Evolutionary conservation across 2,329 filamentous ascomycete genomes (phyloP).

Genomic region (Sporothrix sp.): DNA sequence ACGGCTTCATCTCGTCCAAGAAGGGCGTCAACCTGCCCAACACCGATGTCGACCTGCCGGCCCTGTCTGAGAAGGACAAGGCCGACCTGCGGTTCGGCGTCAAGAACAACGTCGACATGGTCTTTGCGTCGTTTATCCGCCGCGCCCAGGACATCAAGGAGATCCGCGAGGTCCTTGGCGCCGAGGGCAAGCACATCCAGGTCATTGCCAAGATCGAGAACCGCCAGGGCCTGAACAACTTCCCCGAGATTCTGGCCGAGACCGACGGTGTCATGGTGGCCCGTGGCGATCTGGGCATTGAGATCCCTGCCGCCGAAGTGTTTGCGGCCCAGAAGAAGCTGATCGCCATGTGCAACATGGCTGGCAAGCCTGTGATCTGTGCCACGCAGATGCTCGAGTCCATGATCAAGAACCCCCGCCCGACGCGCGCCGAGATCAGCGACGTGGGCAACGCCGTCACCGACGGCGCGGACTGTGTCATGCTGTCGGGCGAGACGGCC

Average conservation of each 20-base stretch:
- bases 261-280: slow-evolving; percentile 99
- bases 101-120: slow-evolving; percentile 98
- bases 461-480: slow-evolving; percentile 97
- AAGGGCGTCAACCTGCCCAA: slow-evolving; percentile 99
- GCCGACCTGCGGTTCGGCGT: slow-evolving; percentile 88
- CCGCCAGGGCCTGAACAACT: slow-evolving; percentile 99
- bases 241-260: slow-evolving; percentile 88
- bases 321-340: slow-evolving; percentile 99
- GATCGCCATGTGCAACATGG: slow-evolving; percentile 99
- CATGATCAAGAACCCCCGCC: slow-evolving; percentile 99
- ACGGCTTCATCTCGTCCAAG: slow-evolving; percentile 95
- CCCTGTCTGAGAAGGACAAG: slow-evolving; percentile 97
- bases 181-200: slow-evolving; percentile 91
- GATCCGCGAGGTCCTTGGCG: slow-evolving; percentile 84
- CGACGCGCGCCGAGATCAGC: slow-evolving; percentile 95
- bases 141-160: slow-evolving; percentile 84
- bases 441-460: slow-evolving; percentile 97
- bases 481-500: slow-evolving; percentile 98
- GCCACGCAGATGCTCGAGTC: slow-evolving; percentile 99
- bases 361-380: slow-evolving; percentile 97
- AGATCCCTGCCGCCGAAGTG: slow-evolving; percentile 96
- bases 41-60: slow-evolving; percentile 95
- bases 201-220: slow-evolving; percentile 99
- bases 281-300: slow-evolving; percentile 95
- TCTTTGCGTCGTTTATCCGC: slow-evolving; percentile 98